Conservation (phyloP, 2,329 filamentous ascomycete species). For the Fusarium sp. region DNA sequence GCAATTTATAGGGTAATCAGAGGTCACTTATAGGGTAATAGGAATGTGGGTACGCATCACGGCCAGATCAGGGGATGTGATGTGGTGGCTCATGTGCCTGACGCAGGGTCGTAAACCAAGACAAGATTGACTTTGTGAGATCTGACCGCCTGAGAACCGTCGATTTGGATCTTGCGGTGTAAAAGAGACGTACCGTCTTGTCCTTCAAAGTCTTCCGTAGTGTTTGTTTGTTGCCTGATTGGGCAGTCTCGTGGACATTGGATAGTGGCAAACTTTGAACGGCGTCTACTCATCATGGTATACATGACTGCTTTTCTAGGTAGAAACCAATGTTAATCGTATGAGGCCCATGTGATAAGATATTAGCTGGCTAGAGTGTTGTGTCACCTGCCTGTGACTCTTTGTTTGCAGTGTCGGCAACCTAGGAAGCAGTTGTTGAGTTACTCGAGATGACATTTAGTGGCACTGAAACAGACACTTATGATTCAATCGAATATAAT, state of each 20-base stretch:
- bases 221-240: neutral
- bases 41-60: slow-evolving; percentile 2
- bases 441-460: neutral
- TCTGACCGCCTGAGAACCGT: neutral
- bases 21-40: slow-evolving; percentile 20
- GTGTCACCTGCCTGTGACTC: neutral
- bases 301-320: neutral
- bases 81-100: neutral
- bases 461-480: neutral
- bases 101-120: neutral
- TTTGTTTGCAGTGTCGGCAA: neutral
- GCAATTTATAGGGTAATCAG: slow-evolving; percentile 6
- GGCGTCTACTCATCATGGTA: neutral
- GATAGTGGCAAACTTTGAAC: neutral
- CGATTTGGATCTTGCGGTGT: neutral
- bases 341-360: neutral
- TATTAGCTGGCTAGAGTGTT: no score
- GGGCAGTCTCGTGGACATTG: neutral
- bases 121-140: neutral
- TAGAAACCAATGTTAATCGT: neutral
- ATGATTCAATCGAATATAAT: neutral
- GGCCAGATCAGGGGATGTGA: neutral
- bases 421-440: neutral
- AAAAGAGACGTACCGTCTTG: neutral
- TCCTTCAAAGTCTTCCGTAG: neutral